Conservation (phyloP, 176 grass and related monocot species). For the Bromus sterilis region DNA sequence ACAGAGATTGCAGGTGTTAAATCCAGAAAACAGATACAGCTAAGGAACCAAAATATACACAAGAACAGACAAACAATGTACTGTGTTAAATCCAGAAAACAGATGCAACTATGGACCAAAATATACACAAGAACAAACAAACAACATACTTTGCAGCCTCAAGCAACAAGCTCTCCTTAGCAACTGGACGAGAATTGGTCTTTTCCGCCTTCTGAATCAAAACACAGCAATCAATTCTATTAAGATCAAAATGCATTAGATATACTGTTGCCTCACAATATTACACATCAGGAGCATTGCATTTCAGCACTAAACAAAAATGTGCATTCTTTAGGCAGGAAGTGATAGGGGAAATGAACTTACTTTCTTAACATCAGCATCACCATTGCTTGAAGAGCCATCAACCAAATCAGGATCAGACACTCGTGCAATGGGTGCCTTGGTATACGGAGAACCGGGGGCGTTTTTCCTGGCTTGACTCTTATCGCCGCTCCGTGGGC, state of each 20-base stretch:
- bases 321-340: background rate
- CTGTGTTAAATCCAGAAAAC: slow-evolving; percentile 9
- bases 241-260: background rate
- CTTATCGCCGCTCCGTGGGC: slow-evolving; percentile 21
- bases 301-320: background rate
- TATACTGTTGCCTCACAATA: background rate
- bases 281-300: background rate
- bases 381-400: slow-evolving; percentile 26
- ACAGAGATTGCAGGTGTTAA: background rate
- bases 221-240: background rate
- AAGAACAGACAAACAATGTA: slow-evolving; percentile 24
- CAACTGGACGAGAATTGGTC: slow-evolving; percentile 18
- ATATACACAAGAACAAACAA: slow-evolving; percentile 12
- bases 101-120: background rate
- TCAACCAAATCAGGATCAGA: slow-evolving; percentile 36
- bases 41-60: background rate
- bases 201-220: slow-evolving; percentile 27
- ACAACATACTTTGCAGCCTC: slow-evolving; percentile 44
- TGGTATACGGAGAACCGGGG: slow-evolving; percentile 15
- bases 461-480: slow-evolving; percentile 35
- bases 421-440: slow-evolving; percentile 38
- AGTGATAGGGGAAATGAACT: background rate
- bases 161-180: slow-evolving; percentile 24
- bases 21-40: background rate
- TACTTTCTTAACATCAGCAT: slow-evolving; percentile 33